Base-by-base conservation (phyloP, 2,329 filamentous ascomycete genomes). In the Volutella citrinella region DNA sequence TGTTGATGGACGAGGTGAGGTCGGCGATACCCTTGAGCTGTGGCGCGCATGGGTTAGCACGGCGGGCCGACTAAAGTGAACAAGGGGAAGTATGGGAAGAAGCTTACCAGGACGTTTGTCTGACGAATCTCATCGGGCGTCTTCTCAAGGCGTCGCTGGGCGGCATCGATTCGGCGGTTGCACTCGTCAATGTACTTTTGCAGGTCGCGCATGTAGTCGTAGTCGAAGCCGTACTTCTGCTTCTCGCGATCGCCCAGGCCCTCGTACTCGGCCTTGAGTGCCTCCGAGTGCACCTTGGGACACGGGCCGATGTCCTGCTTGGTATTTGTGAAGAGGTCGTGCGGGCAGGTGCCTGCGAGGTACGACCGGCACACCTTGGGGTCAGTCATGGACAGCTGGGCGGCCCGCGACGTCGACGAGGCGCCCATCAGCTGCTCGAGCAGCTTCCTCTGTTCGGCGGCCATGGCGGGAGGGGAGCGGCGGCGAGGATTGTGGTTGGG, bases 261-360 rank as follows among this genome's bases (percentile, higher is more conserved):
- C 50, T 94, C 85, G 63, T 93, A 98, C 60, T 98, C 90, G 29
- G 82, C 72, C 65, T 95, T 96, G 47, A 97, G 74, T 10, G 81
- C 80, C 60, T 96, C 90, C 30, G 80, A 86, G 67, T 98, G 93
- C 17, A 91, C 77, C 60, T 91, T 93, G 30, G 87, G 78, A 57
- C 93, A 98, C 1, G 81, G 78, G 4, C 93, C 93, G 20, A 97
- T 78, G 61, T 98, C 93, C 39, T 97, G 90, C 70, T 96, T 97
- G 27, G 93, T 98, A 68, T 98, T 98, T 48, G 91, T 98, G 76
- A 98, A 98, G 57, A 98, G 87, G 60, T 98, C 93, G 72, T 97
- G 91, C 1, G 93, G 93, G 63, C 93, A 98, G 39, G 87, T 94
- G 52, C 93, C 93, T 43, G 80, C 89, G 30, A 98, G 78, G 63